Base-by-base conservation (phyloP, 768 basidiomycete species). In the Rhodotorula paludigena region DNA sequence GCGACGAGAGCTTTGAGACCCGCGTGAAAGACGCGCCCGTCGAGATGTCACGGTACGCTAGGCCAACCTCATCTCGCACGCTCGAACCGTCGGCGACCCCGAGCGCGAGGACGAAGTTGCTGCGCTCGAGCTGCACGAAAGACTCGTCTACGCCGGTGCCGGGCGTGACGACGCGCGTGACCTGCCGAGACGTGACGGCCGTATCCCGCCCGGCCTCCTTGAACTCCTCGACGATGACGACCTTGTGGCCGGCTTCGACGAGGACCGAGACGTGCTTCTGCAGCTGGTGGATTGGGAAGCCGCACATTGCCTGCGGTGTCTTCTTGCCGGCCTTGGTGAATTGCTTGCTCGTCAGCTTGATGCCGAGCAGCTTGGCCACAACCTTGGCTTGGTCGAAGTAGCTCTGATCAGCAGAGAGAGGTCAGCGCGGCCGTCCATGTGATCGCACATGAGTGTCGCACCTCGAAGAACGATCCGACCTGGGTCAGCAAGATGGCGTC, bases 401-500 rank as follows among this genome's bases (percentile, higher is more conserved):
- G 0, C 92, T 97, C 45, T 60, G n/a, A 28, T 14, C 25, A 15
- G 32, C 4, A 2, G 60, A 23, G 5, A 45, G 33, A 35, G 23
- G n/a, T n/a, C n/a, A n/a, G n/a, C n/a, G n/a, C n/a, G n/a, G n/a
- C n/a, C n/a, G n/a, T n/a, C n/a, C n/a, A n/a, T n/a, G n/a, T n/a
- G n/a, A n/a, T n/a, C n/a, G n/a, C n/a, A 45, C 28, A n/a, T 25
- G 23, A 12, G 25, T 1, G 10, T 25, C 80, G 47, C 77, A 90
- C 93, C 84, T 97, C 93, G 76, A 94, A 97, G 78, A 97, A 97
- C 74, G 91, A 87, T 21, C 93, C 93, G 18, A 97, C 92, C 60
- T 90, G 85, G 14, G 92, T 97, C 25, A 98, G 82, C 33, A 97
- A 81, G 36, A 96, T 82, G 76, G 92, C 93, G 73, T 92, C 89